A percentile compares a stretch with the other conserved stretches of the same genome.
These are phyloP conservation scores for Sorghum bicolor DNA, from an alignment of 176 grass and related monocot species.

Conservation along the genomic window Sorghum_bicolor_NCBIv3 NC_012879.2:45996001-45996500, in stretches of 20 bases:
- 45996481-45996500: not conserved
- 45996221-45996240: not conserved
- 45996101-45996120: too few species aligned
- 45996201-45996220: not conserved
- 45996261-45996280: not conserved
- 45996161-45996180: too few species aligned
- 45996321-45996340: not conserved
- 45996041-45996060: too few species aligned
- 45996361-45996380: not conserved
- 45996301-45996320: not conserved
- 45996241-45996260: not conserved
- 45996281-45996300: not conserved
- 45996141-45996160: too few species aligned
- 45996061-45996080: too few species aligned
- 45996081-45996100: too few species aligned
- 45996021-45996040: too few species aligned
- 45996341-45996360: not conserved
- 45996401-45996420: not conserved
- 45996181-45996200: not conserved
- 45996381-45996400: not conserved
- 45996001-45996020: not conserved
- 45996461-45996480: not conserved
- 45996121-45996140: too few species aligned
- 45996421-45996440: too few species aligned
- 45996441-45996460: not conserved